Evolutionary conservation across 768 basidiomycete genomes (phyloP).

Genomic region (Phylloporus arenicola): DNA sequence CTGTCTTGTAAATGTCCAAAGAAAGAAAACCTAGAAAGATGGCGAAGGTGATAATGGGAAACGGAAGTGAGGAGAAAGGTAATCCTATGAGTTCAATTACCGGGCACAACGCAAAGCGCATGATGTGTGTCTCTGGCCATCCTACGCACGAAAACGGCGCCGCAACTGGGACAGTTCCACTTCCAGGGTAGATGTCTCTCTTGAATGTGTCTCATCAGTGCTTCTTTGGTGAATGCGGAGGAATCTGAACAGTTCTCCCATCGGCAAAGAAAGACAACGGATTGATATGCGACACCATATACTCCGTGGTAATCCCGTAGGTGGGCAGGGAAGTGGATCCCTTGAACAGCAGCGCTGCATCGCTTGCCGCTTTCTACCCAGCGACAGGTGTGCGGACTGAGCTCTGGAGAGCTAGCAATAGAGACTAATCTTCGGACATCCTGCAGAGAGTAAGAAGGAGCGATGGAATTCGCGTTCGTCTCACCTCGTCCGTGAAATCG

Average conservation of each 20-base stretch:
- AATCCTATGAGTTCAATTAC: slow-evolving; percentile 1
- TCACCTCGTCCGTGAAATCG: slow-evolving; percentile 28
- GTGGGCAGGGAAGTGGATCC: slow-evolving; percentile 13
- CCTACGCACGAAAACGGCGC: slow-evolving; percentile 12
- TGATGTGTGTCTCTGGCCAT: slow-evolving; percentile 18
- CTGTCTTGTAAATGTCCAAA: not conserved
- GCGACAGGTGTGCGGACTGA: slow-evolving; percentile 19
- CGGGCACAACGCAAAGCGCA: slow-evolving; percentile 6
- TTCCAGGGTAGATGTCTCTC: slow-evolving; percentile 24
- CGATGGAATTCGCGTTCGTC: not conserved
- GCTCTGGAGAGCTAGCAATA: slow-evolving; percentile 27
- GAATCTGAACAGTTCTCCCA: slow-evolving; percentile 24
- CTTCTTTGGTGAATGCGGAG: slow-evolving; percentile 15
- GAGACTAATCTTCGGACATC: slow-evolving; percentile 22
- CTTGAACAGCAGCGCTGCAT: slow-evolving; percentile 16
- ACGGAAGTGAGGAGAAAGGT: not conserved
- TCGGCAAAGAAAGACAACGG: slow-evolving; percentile 12
- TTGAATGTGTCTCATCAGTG: slow-evolving; percentile 21
- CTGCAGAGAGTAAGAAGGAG: slow-evolving; percentile 13
- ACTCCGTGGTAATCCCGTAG: slow-evolving; percentile 20
- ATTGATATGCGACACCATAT: slow-evolving; percentile 2
- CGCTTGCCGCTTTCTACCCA: slow-evolving; percentile 15
- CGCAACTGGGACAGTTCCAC: slow-evolving; percentile 23
- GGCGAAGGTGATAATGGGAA: not conserved
- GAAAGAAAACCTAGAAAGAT: not conserved